Evolutionary conservation across 805 yeast species (phyloP).

Genomic region (Lipomyces orientalis): DNA sequence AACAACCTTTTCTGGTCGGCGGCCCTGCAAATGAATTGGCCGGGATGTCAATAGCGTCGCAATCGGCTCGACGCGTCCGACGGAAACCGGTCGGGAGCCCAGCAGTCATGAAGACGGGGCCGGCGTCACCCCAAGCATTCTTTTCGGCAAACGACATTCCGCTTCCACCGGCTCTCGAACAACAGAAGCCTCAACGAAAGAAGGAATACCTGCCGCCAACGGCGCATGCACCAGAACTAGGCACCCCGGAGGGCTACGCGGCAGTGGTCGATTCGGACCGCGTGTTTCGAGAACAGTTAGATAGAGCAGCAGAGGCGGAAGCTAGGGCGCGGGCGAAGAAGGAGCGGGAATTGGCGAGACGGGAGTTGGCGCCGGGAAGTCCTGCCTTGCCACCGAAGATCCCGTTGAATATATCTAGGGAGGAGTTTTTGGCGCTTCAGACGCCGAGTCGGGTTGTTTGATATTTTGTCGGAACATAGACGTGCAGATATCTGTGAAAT

Average conservation of each 20-base stretch:
- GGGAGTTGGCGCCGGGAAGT: background rate
- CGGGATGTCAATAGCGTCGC: background rate
- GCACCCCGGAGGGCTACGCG: background rate
- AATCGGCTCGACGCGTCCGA: background rate
- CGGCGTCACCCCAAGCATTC: background rate
- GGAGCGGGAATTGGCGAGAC: background rate
- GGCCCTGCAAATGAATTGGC: background rate
- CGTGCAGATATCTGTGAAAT: no score
- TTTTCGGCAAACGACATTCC: background rate
- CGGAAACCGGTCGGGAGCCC: background rate
- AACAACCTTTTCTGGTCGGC: background rate
- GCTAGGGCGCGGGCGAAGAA: background rate
- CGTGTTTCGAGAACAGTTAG: background rate
- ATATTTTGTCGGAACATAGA: background rate
- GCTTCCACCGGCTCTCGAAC: background rate
- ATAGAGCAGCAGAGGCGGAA: background rate
- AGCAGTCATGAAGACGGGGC: background rate
- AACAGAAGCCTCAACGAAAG: background rate
- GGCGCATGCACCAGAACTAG: background rate
- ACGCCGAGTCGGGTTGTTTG: background rate
- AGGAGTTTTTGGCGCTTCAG: background rate
- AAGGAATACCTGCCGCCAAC: background rate
- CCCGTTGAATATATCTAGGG: background rate
- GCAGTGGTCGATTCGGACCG: background rate
- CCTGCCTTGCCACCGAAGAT: background rate